Base-by-base conservation (phyloP, 352 stramenopile species). In the Pythium rishiriense region DNA sequence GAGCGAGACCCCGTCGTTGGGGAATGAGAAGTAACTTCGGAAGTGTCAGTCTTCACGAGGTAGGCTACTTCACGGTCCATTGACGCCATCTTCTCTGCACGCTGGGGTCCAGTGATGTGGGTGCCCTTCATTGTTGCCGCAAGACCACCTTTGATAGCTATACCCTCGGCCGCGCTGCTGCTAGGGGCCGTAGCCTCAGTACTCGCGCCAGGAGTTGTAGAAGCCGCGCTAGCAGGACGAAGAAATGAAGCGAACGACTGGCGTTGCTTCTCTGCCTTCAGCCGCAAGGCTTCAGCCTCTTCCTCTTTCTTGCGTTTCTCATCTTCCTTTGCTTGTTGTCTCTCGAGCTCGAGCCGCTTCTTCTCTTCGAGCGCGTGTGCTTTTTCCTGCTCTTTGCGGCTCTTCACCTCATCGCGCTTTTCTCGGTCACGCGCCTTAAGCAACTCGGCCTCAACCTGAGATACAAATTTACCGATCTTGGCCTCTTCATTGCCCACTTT, bases 401-500 rank as follows among this genome's bases (percentile, higher is more conserved):
- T 78, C 25, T 64, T 64, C 28, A 66, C 66, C 8, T 65, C 33
- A 35, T 70, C 63, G 31, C 57, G 62, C 26, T 70, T 70, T 21
- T 70, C 62, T 2, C 73, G 72, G 3, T 91, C 76, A 19, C 78
- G 76, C 3, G 76, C 74, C 43, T 86, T 88, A 50, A 81, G 76
- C 37, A 82, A 46, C 52, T 95, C 87, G 10, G 75, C 66, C 59
- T 92, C 87, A 1, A 93, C 72, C 3, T 68, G 53, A 22, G 84
- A 59, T 0, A 87, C 78, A 33, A 96, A 94, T 55, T 90, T 90
- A 39, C 78, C 78, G 29, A 93, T 74, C 63, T 94, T 94, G 10
- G 73, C 78, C 56, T 96, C 87, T 64, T 96, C 87, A 10, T 77
- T 73, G 48, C 82, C 92, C 31, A 94, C 75, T 62, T 93, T 94